phyloP scores from a whole-genome alignment of 2,329 filamentous ascomycete species.

The Colletotrichum spaethianum region DNA sequence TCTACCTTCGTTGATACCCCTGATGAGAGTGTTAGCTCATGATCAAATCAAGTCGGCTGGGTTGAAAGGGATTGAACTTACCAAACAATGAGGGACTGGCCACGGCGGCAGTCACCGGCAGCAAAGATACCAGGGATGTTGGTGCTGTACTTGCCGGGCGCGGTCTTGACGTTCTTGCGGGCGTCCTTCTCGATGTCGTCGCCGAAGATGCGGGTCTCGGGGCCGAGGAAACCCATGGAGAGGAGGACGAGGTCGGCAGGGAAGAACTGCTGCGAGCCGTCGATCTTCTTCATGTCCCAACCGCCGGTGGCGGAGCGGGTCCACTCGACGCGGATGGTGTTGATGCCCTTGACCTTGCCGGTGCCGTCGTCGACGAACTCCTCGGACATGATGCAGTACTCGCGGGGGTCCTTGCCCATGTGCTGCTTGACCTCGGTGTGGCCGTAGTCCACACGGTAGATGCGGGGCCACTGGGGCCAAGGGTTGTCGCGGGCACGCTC shows the following conservation, averaged over 20 bases:
- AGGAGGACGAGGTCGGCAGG: conserved; percentile 93
- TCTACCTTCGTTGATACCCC: conserved; percentile 97
- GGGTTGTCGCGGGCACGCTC: conserved; percentile 95
- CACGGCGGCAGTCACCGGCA: conserved; percentile 93
- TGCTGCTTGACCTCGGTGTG: conserved; percentile 96
- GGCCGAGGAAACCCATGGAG: conserved; percentile 97
- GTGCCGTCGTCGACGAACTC: conserved; percentile 92
- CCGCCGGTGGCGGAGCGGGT: conserved; percentile 89
- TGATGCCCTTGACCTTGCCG: conserved; percentile 94
- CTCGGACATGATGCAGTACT: conserved; percentile 99
- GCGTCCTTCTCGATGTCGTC: conserved; percentile 92
- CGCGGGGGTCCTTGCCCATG: conserved; percentile 94
- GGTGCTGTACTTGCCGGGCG: conserved; percentile 88
- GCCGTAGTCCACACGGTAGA: conserved; percentile 98
- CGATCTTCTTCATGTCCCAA: conserved; percentile 99
- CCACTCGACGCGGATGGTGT: conserved; percentile 96
- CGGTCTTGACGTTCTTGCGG: conserved; percentile 96
- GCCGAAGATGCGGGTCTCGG: conserved; percentile 89
- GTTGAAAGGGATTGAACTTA: conserved; percentile 61
- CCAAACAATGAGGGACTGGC: conserved; percentile 97
- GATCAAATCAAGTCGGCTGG: neutral
- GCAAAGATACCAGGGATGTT: conserved; percentile 92
- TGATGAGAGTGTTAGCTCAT: conserved; percentile 56
- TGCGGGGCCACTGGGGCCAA: conserved; percentile 98
- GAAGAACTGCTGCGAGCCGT: conserved; percentile 96